These are phyloP conservation scores for Colletotrichum eleusines DNA, from an alignment of 2,329 filamentous ascomycete genomes.

Conservation along the genomic window DNA sequence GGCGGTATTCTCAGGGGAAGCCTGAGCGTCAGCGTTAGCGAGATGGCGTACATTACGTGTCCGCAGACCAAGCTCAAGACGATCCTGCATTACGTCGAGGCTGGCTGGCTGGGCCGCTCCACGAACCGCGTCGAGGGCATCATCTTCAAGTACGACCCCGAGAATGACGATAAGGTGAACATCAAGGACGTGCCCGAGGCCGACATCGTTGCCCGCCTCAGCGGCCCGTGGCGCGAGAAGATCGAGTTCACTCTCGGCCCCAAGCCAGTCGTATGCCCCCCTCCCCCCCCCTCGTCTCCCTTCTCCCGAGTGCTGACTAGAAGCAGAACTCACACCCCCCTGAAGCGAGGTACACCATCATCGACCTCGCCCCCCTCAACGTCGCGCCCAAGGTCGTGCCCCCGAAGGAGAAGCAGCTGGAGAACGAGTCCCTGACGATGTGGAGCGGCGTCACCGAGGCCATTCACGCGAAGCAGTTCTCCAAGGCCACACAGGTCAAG, in stretches of 20 bases:
- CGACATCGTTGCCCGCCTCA: constrained; percentile 84
- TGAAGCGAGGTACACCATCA: constrained; percentile 78
- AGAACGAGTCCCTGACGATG: constrained; percentile 89
- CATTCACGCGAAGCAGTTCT: constrained; percentile 85
- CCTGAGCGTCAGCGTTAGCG: constrained; percentile 90
- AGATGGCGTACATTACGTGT: constrained; percentile 89
- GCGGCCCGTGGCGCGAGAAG: constrained; percentile 86
- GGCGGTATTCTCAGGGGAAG: constrained; percentile 88
- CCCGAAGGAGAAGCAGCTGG: constrained; percentile 80
- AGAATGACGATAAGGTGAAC: constrained; percentile 82
- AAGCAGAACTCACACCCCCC: constrained; percentile 59
- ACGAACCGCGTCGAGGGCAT: constrained; percentile 94
- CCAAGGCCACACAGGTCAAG: constrained; percentile 87
- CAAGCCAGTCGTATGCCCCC: constrained; percentile 68
- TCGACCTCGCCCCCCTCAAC: constrained; percentile 87
- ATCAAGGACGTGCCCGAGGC: constrained; percentile 89
- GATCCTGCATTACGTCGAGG: constrained; percentile 92
- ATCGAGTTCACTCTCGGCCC: constrained; percentile 71
- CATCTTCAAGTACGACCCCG: constrained; percentile 89
- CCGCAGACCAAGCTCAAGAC: constrained; percentile 91
- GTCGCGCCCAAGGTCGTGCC: constrained; percentile 85
- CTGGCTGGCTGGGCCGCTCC: constrained; percentile 91
- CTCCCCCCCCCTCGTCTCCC: constrained; percentile 1
- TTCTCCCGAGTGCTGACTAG: constrained; percentile 31
- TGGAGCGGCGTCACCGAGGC: constrained; percentile 91